Conservation (phyloP, 2,329 filamentous ascomycete species). For the Aspergillus thermomutatus region DNA sequence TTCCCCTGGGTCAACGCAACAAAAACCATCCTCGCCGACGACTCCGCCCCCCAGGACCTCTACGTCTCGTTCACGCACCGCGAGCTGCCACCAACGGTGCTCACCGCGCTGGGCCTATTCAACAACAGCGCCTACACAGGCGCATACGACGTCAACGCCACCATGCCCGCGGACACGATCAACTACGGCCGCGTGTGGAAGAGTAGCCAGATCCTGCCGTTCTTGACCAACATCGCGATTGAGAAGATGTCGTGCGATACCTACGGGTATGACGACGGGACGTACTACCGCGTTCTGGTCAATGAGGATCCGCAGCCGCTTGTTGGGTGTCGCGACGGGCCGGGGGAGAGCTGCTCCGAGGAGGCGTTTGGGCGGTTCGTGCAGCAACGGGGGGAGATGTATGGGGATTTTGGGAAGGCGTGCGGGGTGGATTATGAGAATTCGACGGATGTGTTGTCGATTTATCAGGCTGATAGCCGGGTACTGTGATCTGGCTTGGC, state of each 20-base stretch:
- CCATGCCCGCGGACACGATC: constrained; percentile 61
- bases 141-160: constrained; percentile 55
- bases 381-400: constrained; percentile 35
- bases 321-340: constrained; percentile 48
- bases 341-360: constrained; percentile 49
- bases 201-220: constrained; percentile 61
- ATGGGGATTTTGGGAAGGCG: constrained; percentile 3
- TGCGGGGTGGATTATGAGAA: constrained; percentile 4
- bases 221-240: constrained; percentile 64
- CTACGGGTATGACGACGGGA: constrained; percentile 53
- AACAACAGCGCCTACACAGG: constrained; percentile 61
- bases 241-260: constrained; percentile 63
- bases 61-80: constrained; percentile 68
- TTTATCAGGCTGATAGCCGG: background rate
- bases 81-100: constrained; percentile 63
- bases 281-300: constrained; percentile 52
- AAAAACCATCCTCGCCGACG: constrained; percentile 47
- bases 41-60: constrained; percentile 52
- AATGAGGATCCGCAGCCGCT: constrained; percentile 51
- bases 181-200: constrained; percentile 64
- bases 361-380: constrained; percentile 44
- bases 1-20: constrained; percentile 66
- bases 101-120: constrained; percentile 66
- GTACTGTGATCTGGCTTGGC: background rate
- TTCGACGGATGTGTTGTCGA: background rate